Base-by-base conservation (phyloP, 805 yeast genomes). In the Kuraishia capsulata region DNA sequence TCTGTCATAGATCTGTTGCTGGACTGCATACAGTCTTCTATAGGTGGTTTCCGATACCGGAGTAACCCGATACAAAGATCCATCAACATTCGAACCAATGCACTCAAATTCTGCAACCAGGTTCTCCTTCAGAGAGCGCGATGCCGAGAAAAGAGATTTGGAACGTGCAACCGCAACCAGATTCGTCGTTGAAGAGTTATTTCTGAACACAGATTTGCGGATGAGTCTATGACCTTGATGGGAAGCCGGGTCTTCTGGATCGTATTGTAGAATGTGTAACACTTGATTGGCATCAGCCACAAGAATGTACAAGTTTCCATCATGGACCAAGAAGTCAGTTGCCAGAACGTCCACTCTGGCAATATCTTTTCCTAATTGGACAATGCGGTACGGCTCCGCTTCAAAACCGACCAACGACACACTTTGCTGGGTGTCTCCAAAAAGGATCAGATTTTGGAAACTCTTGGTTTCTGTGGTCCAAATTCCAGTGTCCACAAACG, bases 351-450 rank as follows among this genome's bases (percentile, higher is more conserved):
- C 82, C 33, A 82, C 63, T 16, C 69, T 58, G 20, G 73, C 68
- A 17, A 73, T 66, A 54, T 89, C 95, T 52, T 81, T 84, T 6
- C 95, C 89, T 37, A 92, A 57, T 41, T 72, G 57, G 14, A 87
- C 66, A 79, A 90, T 78, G 45, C 96, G 65, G 55, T 85, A 89
- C 1, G 99, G 99, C 50, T 90, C 96, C 2, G 94, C 90, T 56
- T 88, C 95, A 60, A 88, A 89, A 1, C 97, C 97, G 21, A 80
- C 78, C 40, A 92, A 66, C 65, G 88, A 78, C 3, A 86, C 67
- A 47, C 88, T 76, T 48, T 84, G 81, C 58, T 78, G 67, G 0
- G 85, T 65, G 57, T 92, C 98, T 16, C 95, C 95, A 14, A 88
- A 59, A 2, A 88, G 50, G n/a, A 90, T 54, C 49, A 90, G 61